A percentile compares a stretch with the other conserved stretches of the same genome.
Evolutionary conservation across 306 rosid species (phyloP).

Genomic region (Malus fusca): DNA sequence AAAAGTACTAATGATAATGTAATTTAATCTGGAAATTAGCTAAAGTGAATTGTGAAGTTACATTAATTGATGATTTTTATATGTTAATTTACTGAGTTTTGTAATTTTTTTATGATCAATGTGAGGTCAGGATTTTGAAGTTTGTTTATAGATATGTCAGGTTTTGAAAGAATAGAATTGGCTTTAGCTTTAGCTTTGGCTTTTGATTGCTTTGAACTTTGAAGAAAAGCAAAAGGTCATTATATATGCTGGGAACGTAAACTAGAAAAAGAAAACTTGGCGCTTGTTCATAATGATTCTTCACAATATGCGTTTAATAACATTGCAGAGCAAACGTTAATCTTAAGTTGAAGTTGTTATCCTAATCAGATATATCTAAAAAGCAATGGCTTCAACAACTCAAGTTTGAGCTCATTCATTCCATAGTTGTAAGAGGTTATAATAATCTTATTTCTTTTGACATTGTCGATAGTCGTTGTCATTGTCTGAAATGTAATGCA

Average conservation of each 20-base stretch:
- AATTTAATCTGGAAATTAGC: background rate
- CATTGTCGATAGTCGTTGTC: background rate
- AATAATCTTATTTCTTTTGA: no score
- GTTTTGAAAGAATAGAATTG: background rate
- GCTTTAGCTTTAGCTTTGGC: background rate
- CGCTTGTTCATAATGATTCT: background rate
- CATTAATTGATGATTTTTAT: background rate
- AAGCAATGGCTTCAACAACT: background rate
- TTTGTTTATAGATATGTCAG: background rate
- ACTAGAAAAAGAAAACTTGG: background rate
- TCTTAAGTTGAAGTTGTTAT: background rate
- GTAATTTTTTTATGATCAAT: background rate
- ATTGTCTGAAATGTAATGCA: background rate
- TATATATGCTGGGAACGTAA: background rate
- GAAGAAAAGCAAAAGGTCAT: conserved; percentile 5
- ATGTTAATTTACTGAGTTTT: background rate
- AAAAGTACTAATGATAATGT: conserved; percentile 5
- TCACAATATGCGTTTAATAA: background rate
- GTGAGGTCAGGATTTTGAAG: no score
- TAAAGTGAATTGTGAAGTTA: conserved; percentile 13
- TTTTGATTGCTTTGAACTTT: background rate
- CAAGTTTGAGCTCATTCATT: background rate
- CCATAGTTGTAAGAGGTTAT: background rate
- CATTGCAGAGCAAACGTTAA: background rate
- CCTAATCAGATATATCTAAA: background rate